Percentiles rank a stretch among this genome's conserved stretches.
Conservation (phyloP, 331 rosid genomes). For the Acacia pycnantha region DNA sequence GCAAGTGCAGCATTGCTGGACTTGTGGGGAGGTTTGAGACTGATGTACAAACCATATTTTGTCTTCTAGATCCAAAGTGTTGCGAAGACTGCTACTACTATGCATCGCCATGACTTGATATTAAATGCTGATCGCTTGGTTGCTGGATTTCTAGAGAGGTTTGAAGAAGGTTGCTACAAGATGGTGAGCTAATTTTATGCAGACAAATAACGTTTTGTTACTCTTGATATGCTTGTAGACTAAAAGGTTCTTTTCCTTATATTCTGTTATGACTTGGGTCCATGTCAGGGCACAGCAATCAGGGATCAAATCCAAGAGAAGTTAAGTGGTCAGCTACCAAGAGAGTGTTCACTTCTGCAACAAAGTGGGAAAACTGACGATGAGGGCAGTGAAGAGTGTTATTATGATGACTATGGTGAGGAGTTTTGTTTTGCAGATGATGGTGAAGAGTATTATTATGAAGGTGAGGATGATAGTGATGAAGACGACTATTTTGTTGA, state of each 20-base stretch:
- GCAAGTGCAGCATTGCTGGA: neutral
- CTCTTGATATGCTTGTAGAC: too few relatives aligned
- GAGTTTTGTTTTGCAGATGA: conserved; percentile 54
- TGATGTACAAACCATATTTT: conserved; percentile 20
- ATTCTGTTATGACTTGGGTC: too few relatives aligned
- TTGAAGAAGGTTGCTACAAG: conserved; percentile 14
- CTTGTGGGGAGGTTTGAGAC: conserved; percentile 16
- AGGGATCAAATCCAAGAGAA: too few relatives aligned
- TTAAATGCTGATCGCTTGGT: conserved; percentile 15
- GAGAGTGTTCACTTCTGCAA: too few relatives aligned
- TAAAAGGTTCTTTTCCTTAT: too few relatives aligned
- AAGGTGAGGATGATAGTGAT: neutral
- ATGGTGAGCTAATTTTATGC: conserved; percentile 8
- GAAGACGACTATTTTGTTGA: neutral
- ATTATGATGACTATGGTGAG: conserved; percentile 46
- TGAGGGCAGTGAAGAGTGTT: too few relatives aligned
- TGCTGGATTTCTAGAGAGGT: conserved; percentile 17
- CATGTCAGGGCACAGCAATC: too few relatives aligned
- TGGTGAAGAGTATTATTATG: neutral
- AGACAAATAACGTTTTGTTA: neutral
- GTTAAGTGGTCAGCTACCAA: too few relatives aligned
- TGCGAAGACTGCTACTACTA: neutral
- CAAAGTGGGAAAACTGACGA: too few relatives aligned
- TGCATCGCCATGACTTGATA: neutral
- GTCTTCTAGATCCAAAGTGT: conserved; percentile 53